phyloP scores from a whole-genome alignment of 495 filamentous ascomycete genomes.

The Clavariopsis aquatica region DNA sequence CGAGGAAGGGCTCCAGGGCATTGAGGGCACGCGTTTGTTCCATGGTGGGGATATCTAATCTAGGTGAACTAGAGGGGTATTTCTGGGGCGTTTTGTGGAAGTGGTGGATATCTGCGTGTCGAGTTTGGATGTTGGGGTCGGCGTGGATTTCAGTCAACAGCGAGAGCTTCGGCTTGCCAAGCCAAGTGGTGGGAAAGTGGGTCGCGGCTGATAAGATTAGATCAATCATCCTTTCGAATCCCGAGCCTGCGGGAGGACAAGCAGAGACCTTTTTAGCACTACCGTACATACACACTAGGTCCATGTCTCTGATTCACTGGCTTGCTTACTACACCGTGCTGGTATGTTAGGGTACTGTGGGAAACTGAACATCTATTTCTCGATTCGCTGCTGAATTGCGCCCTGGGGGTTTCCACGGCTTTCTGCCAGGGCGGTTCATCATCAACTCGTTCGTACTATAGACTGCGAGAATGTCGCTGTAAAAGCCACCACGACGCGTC shows the following conservation, averaged over 20 bases:
- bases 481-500: background rate
- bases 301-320: no score
- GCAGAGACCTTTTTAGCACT: no score
- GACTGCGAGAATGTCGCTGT: background rate
- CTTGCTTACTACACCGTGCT: no score
- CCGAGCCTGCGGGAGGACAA: no score
- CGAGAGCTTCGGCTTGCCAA: background rate
- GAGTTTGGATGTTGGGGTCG: background rate
- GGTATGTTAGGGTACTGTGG: no score
- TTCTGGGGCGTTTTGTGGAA: conserved; percentile 25
- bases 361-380: no score
- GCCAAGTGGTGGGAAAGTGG: background rate
- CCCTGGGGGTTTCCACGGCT: no score
- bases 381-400: no score
- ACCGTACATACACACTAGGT: no score
- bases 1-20: conserved; percentile 79
- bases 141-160: conserved; percentile 31
- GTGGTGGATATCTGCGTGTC: background rate
- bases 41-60: conserved; percentile 55
- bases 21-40: conserved; percentile 84
- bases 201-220: conserved; percentile 9
- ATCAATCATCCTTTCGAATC: no score
- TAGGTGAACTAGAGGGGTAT: conserved; percentile 24
- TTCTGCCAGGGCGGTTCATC: no score
- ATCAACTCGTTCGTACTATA: no score